Base-by-base conservation (phyloP, 176 grass and related monocot species). In the Musa troglodytarum region DNA sequence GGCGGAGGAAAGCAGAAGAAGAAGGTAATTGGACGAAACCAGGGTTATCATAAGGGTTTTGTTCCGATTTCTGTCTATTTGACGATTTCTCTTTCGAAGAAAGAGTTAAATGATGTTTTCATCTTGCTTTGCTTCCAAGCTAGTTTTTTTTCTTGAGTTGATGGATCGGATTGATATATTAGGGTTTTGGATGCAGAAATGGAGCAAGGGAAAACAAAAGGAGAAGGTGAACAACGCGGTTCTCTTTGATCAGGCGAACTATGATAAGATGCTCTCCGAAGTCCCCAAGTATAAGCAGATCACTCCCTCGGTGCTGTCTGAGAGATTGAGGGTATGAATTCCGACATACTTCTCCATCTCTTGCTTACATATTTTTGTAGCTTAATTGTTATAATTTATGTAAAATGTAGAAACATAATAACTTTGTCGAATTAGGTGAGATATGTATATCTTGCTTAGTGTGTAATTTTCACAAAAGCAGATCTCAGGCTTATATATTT, bases 131-230 rank as follows among this genome's bases (percentile, higher is more conserved):
- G 52, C 9, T 1, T 16, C 16, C 8, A 17, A 16, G 23, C 24
- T 49, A 8, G 28, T 14, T 69, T 50, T 16, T 69, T 69, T 23
- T 28, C 3, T 23, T 69, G 29, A 1, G 2, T 4, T 53, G 57
- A 8, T 83, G 17, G 81, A 9, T 19, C 72, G 51, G 34, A 49
- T 15, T 29, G 0, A 8, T 6, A 1, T 3, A 2, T n/a, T 16
- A 4, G 57, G 77, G 75, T 68, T 62, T 19, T 51, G 67, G 9
- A 0, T 81, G 69, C 82, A 88, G 86, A 88, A 88, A 82, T 88
- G 86, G 86, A 88, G 86, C 86, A 88, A 88, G 86, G 86, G 86
- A 23, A 88, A 88, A 74, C 86, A 84, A 62, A 88, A 88, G 86
- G 82, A 88, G 86, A 88, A 88, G 82, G 86, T 88, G 53, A 88